Evolutionary conservation across 768 basidiomycete genomes (phyloP), one percentile per base, ranked within the genome.

Genomic region (Chlorophyllum brunneum): DNA sequence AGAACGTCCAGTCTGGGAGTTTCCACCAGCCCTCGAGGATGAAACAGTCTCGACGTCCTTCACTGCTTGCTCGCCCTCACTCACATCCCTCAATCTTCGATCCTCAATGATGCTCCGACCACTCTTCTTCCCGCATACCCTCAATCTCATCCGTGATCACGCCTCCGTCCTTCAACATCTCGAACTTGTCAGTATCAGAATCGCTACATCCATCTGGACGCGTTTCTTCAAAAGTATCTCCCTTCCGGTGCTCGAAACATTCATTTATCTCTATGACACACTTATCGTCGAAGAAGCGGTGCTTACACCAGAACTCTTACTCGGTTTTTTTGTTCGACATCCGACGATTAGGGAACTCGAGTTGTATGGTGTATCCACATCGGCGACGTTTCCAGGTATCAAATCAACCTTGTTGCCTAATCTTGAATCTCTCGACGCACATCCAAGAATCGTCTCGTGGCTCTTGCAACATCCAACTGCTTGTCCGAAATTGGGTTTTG

Each of bases 21-120:
- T n/a, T n/a, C n/a, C n/a, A n/a, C n/a, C n/a, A n/a, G n/a, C n/a
- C n/a, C n/a, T n/a, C n/a, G n/a, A n/a, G n/a, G n/a, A n/a, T n/a
- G 34, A n/a, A 6, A 5, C 11, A 11, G 15, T 16, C 11, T 5
- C 34, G n/a, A n/a, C 44, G 18, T 18, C 20, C 1, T 43, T 51
- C 7, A 20, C 29, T 15, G 33, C 22, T 8, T 23, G 40, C 3
- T 15, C 29, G n/a, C 49, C 49, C 5, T 42, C 27, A 16, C 49
- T 51, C 7, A 8, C n/a, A 34, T 9, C 29, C 6, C 40, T 51
- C 5, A 24, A 33, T 15, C 40, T 51, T 30, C 40, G 30, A 24
- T 42, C 49, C 4, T 41, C 40, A 9, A 42, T 51, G 49, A 41
- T 51, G 40, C 11, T 51, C 27, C 49, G 24, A 6, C 30, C 31